Evolutionary conservation across 139 green algal genomes (phyloP), one percentile per base, ranked within the genome.

Genomic region (Haematococcus lacustris): DNA sequence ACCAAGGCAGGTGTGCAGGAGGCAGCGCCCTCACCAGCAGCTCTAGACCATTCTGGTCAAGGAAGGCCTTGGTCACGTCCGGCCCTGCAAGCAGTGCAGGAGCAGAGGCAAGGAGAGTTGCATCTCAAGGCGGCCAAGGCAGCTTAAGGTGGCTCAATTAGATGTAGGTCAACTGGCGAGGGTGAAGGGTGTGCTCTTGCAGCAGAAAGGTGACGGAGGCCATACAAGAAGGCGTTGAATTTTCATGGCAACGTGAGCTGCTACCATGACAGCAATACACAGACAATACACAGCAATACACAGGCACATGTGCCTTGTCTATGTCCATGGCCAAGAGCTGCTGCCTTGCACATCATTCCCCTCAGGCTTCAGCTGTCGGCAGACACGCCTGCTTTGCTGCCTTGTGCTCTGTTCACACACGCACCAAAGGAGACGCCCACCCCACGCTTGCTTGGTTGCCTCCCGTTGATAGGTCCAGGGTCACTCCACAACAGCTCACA

Each of bases 401-500:
- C n/a, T n/a, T n/a, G n/a, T n/a, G n/a, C n/a, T n/a, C n/a, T n/a
- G n/a, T n/a, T n/a, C n/a, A n/a, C n/a, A n/a, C n/a, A n/a, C n/a
- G n/a, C 57, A 81, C 82, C 83, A 76, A 94, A 96, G 17, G 81
- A 86, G 61, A 97, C 76, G 39, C 93, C 93, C n/a, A 97, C 89
- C 35, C 93, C 93, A 21, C 94, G 80, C 81, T 99, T 98, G 87
- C 83, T 94, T 21, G 92, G 89, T 13, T 78, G 74, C 39, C 88
- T 78, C 30, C 94, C 95, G 0, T 70, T 70, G 72, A 78, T 40
- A 25, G 88, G 78, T 59, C 89, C 80, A 6, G 95, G 93, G 81
- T 99, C 95, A 51, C 83, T 94, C 94, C 94, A 99, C 75, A 99
- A 80, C 74, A 91, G 80, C 76, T 99, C 95, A 81, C 93, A 98